Evolutionary conservation across 768 basidiomycete genomes (phyloP).

Genomic region (Trametes punicea): DNA sequence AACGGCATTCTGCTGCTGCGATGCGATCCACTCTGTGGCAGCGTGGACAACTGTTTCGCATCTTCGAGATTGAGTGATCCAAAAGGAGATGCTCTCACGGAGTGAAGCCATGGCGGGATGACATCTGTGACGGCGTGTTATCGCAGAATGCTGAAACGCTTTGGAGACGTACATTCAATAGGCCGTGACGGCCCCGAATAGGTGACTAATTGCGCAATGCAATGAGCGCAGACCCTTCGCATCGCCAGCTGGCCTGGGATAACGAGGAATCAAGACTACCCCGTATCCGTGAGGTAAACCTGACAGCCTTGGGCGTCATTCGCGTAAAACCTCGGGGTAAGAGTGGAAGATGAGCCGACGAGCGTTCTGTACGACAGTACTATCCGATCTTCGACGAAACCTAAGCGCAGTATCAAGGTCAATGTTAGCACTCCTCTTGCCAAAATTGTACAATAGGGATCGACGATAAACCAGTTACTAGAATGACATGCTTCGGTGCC

Average conservation of each 20-base stretch:
- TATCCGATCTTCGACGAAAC: neutral
- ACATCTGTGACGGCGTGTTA: neutral
- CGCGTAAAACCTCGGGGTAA: neutral
- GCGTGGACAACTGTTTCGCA: too few relatives aligned
- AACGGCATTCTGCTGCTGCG: neutral
- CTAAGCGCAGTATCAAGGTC: neutral
- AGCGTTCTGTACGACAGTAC: neutral
- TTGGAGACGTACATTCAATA: neutral
- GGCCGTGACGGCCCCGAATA: neutral
- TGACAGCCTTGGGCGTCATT: neutral
- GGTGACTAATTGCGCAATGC: neutral
- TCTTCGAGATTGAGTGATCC: neutral
- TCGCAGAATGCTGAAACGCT: neutral
- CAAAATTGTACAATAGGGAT: neutral
- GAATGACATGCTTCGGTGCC: neutral
- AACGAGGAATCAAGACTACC: neutral
- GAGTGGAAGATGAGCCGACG: neutral
- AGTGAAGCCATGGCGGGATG: neutral
- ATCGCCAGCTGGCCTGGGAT: neutral
- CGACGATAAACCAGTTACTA: slow-evolving; percentile 1
- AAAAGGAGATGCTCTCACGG: neutral
- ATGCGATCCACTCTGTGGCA: too few relatives aligned
- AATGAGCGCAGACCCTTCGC: neutral
- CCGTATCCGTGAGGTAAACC: neutral
- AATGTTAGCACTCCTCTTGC: neutral